Percentiles rank a stretch among this genome's conserved stretches.
phyloP scores from a whole-genome alignment of 768 basidiomycete genomes.

The Collybia mongolica region DNA sequence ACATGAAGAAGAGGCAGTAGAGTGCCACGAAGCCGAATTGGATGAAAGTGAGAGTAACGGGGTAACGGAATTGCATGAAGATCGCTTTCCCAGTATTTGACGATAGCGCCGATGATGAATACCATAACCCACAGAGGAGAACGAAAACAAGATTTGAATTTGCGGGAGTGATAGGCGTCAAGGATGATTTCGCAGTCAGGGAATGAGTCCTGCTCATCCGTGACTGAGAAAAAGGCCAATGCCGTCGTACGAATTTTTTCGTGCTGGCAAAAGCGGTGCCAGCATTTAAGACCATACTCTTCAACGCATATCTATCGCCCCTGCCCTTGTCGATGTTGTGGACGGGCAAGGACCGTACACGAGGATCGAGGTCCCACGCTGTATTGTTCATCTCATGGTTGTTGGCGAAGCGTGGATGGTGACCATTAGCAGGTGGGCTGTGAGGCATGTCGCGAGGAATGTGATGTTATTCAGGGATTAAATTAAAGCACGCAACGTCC shows the following conservation, averaged over 20 bases:
- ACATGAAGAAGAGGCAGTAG: slow-evolving; percentile 86
- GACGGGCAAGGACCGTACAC: slow-evolving; percentile 22
- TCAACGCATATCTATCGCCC: slow-evolving; percentile 28
- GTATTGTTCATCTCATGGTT: slow-evolving; percentile 18
- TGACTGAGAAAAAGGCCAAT: slow-evolving; percentile 21
- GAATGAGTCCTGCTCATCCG: slow-evolving; percentile 23
- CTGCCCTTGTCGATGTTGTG: slow-evolving; percentile 27
- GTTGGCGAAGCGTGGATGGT: slow-evolving; percentile 20
- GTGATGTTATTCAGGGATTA: slow-evolving; percentile 7
- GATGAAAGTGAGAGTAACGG: slow-evolving; percentile 94
- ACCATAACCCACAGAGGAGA: slow-evolving; percentile 88
- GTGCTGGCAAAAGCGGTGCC: slow-evolving; percentile 23
- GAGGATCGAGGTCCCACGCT: slow-evolving; percentile 29
- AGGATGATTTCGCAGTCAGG: slow-evolving; percentile 23
- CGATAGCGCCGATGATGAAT: slow-evolving; percentile 87
- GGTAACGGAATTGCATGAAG: slow-evolving; percentile 89
- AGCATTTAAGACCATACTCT: slow-evolving; percentile 21
- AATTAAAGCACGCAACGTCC: slow-evolving; percentile 9
- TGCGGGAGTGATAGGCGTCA: slow-evolving; percentile 26
- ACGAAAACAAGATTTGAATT: slow-evolving; percentile 57
- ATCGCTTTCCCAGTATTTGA: slow-evolving; percentile 98
- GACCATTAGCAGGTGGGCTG: slow-evolving; percentile 23
- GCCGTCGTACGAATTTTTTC: slow-evolving; percentile 19
- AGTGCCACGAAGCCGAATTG: slow-evolving; percentile 94
- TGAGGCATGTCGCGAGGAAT: slow-evolving; percentile 17